These are phyloP conservation scores for Psilocybe tampanensis DNA, from an alignment of 768 basidiomycete genomes.

Conservation along the genomic window DNA sequence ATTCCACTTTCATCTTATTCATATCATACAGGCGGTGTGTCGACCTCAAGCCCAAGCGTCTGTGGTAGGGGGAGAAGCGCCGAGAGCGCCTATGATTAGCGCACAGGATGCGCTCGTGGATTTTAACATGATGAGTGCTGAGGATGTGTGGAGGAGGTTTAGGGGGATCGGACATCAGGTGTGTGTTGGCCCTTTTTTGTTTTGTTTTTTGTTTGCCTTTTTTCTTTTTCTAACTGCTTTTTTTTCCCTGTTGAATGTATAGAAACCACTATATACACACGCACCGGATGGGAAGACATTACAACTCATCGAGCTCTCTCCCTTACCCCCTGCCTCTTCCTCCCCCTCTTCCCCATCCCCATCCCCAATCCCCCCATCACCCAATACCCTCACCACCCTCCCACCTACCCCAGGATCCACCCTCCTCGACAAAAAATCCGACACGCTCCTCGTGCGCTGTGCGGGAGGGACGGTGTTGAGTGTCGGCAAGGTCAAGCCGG, in stretches of 20 bases:
- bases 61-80: constrained; percentile 25
- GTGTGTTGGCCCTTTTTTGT: no score
- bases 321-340: not conserved
- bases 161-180: constrained; percentile 76
- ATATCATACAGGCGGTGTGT: constrained; percentile 43
- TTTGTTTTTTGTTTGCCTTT: not conserved
- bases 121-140: constrained; percentile 59
- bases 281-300: constrained; percentile 15
- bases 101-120: constrained; percentile 53
- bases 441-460: constrained; percentile 16
- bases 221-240: no score
- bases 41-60: constrained; percentile 43
- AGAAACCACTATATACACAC: constrained; percentile 21
- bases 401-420: constrained; percentile 8
- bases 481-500: constrained; percentile 20
- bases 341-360: not conserved
- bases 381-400: not conserved
- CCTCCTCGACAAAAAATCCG: constrained; percentile 7
- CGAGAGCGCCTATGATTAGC: constrained; percentile 64
- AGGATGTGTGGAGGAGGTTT: constrained; percentile 52
- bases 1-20: not conserved
- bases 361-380: not conserved
- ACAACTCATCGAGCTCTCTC: constrained; percentile 10
- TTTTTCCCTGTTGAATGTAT: not conserved
- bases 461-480: constrained; percentile 13